Base-by-base conservation (phyloP, 2,329 filamentous ascomycete species). In the Emericellopsis cladophorae region DNA sequence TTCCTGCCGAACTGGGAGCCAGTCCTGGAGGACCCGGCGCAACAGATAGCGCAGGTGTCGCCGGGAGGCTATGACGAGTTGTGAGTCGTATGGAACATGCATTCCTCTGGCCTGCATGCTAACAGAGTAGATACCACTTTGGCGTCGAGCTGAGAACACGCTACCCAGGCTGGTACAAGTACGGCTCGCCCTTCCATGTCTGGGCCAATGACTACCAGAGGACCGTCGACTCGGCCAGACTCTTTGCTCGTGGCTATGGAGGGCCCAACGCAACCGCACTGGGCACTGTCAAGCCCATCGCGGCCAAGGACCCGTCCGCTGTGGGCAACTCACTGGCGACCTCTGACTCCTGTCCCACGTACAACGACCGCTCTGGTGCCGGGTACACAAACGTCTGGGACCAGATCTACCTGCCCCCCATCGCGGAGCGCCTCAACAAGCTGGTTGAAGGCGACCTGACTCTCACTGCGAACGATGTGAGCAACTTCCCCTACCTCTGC, bases 141-240 rank as follows among this genome's bases (percentile, higher is more conserved):
- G 37, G 37, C 9, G 38, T 40, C 9, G 18, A 40, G 16, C 38
- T 40, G 38, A 31, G 38, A 7, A 41, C 40, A 15, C 62, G 62
- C 39, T 70, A 70, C 42, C 65, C 67, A 0, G 54, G 68, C 31
- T 63, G 81, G 15, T 73, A 74, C 47, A 48, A 52, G 1, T 62
- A 69, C 39, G 65, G 67, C 7, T 60, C 67, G 5, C 51, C 61
- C 8, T 80, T 81, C 48, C 61, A 70, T 8, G 68, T 79, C 7
- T 84, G 76, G 74, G 69, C 76, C 15, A 84, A 83, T 52, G 72
- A 77, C 48, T 82, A 82, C 54, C 70, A 73, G 6, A 68, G 75
- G 6, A 76, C 79, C 1, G 60, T 81, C 10, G 73, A 81, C 52
- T 78, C 76, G 2, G 76, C 76, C 2, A 62, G 72, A 40, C 65